These are phyloP conservation scores for Avena insularis DNA, from an alignment of 176 grass and related monocot species.

Conservation along the genomic window DNA sequence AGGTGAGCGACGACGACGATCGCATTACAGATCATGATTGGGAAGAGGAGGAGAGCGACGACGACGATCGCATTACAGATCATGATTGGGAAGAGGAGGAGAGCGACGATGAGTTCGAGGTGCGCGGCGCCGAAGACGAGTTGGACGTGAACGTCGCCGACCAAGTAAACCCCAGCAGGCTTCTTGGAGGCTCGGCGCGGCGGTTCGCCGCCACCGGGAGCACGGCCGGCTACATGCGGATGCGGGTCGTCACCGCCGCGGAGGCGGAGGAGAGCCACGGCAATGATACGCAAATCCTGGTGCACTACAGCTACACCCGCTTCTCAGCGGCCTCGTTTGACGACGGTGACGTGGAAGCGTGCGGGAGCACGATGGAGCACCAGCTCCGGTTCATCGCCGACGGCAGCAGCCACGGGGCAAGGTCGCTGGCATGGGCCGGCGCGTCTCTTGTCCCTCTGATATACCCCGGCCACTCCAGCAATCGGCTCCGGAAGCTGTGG, in stretches of 20 bases:
- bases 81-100: neutral
- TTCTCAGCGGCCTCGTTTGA: neutral
- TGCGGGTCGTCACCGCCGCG: conserved; percentile 24
- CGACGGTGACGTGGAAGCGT: neutral
- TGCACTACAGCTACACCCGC: conserved; percentile 12
- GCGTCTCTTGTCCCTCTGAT: neutral
- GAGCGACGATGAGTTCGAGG: neutral
- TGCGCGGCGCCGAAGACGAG: too few relatives aligned
- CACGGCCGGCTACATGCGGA: conserved; percentile 32
- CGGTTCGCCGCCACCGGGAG: too few relatives aligned
- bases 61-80: neutral
- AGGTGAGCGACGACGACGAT: neutral
- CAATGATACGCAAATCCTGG: neutral
- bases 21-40: neutral
- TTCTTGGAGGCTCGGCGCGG: too few relatives aligned
- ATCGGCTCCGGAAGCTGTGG: too few relatives aligned
- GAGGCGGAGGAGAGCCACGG: neutral
- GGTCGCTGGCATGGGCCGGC: conserved; percentile 21
- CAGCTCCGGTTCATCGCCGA: neutral
- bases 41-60: neutral
- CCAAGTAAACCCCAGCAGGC: too few relatives aligned
- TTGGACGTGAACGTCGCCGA: too few relatives aligned
- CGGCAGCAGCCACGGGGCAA: neutral
- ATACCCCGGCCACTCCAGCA: neutral
- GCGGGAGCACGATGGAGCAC: neutral